Base-by-base conservation (phyloP, 495 filamentous ascomycete species). In the Penicillium antarcticum region DNA sequence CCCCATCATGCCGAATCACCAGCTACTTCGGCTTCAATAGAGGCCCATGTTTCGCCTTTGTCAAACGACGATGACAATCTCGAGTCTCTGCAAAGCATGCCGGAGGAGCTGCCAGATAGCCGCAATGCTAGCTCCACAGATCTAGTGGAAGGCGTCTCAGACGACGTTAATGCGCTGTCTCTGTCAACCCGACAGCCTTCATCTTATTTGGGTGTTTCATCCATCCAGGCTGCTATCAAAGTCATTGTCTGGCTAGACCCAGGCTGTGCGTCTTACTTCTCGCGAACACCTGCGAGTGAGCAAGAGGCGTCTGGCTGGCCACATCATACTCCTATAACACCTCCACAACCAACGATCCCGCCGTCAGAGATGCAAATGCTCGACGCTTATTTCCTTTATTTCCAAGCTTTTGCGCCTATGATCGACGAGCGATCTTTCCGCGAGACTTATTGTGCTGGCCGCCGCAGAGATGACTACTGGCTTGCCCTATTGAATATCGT, bases 91-190 rank as follows among this genome's bases (percentile, higher is more conserved):
- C 72, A 76, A 42, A 66, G 54, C 5, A 74, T 76, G 61, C 72
- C 72, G 0, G 71, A 72, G 35, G 69, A 72, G 26, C 53, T 59
- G 3, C 56, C 52, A 6, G 64, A 69, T 29, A 55, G 52, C 12
- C 62, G 63, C 9, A 45, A 55, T 47, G 38, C 57, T 16, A 58
- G 51, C 42, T 57, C 46, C 42, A 45, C 44, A 16, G 83, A 85
- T 47, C 68, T 79, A 18, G 78, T 88, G 39, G 84, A 86, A 24
- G 79, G 74, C 42, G 84, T 91, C 51, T 84, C 87, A 0, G 88
- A 92, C 65, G 88, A 92, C 66, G 86, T 92, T 42, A 91, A 91
- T 62, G 87, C 85, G 0, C 70, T 91, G 1, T 89, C 86, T n/a
- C 77, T 92, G 33, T 83, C 86, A 3, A 75, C 87, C 4, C 80